Percentiles rank a stretch among this genome's conserved stretches.
These are phyloP conservation scores for Haberlea rhodopensis DNA, from an alignment of 257 asterid species.

Conservation along the genomic window DNA sequence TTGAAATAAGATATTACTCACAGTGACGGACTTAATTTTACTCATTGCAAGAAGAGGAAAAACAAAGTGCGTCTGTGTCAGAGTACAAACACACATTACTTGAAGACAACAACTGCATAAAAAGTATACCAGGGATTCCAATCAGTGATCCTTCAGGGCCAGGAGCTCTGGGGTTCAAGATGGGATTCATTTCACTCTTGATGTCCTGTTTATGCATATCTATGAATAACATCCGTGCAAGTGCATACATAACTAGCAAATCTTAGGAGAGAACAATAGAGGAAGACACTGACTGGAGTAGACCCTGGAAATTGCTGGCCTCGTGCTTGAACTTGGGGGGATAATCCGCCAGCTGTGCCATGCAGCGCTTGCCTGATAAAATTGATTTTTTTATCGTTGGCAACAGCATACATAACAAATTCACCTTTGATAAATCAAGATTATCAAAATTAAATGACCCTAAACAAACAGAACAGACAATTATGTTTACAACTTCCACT, in stretches of 20 bases:
- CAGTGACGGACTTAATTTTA: conserved; percentile 12
- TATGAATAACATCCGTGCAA: neutral
- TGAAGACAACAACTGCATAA: conserved; percentile 2
- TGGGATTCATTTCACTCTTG: conserved; percentile 83
- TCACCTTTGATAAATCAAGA: no score
- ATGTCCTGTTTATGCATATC: conserved; percentile 58
- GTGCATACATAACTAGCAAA: neutral
- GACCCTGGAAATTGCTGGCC: conserved; percentile 94
- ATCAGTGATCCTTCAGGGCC: conserved; percentile 90
- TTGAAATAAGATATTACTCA: conserved; percentile 2
- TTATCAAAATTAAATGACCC: no score
- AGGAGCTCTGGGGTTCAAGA: conserved; percentile 68
- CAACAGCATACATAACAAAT: conserved; percentile 17
- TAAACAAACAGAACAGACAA: no score
- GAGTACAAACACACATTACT: conserved; percentile 20
- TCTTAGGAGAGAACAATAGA: conserved; percentile 64
- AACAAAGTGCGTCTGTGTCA: no score
- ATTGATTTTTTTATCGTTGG: conserved; percentile 7
- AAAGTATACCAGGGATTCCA: conserved; percentile 59
- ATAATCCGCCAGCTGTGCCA: conserved; percentile 76
- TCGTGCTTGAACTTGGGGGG: conserved; percentile 87
- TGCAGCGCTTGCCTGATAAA: conserved; percentile 87
- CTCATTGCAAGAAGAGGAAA: no score
- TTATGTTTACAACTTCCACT: conserved; percentile 1
- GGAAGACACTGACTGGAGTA: conserved; percentile 62